Percentiles rank a stretch among this genome's conserved stretches.
These are phyloP conservation scores for Tolypocladium tropicale DNA, from an alignment of 2,329 filamentous ascomycete genomes.

Conservation along the genomic window DNA sequence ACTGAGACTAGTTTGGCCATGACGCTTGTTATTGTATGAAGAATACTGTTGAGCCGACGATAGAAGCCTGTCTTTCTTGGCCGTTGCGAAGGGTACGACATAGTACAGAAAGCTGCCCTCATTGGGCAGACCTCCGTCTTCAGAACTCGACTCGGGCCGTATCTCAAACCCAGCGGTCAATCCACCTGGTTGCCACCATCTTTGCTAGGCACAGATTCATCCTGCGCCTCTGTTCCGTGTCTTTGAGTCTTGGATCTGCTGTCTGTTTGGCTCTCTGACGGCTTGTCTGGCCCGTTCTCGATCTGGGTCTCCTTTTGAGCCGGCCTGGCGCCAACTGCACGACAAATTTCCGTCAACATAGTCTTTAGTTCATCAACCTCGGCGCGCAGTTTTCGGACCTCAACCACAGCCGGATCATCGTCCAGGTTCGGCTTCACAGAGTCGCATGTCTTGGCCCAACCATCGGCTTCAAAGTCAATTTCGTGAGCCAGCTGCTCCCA, in stretches of 20 bases:
- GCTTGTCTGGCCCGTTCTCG: conserved; percentile 1
- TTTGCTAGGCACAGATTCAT: neutral
- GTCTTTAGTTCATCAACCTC: conserved; percentile 49
- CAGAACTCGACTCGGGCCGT: too few relatives aligned
- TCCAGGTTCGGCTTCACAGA: conserved; percentile 73
- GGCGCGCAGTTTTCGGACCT: conserved; percentile 48
- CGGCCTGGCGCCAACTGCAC: conserved; percentile 9
- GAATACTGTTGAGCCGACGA: neutral
- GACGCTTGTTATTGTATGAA: neutral
- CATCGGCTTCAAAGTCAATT: conserved; percentile 71
- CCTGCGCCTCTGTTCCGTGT: neutral
- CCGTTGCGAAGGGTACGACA: too few relatives aligned
- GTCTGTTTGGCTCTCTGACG: conserved; percentile 4
- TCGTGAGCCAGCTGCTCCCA: conserved; percentile 77
- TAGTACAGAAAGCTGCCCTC: neutral
- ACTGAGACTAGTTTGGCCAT: too few relatives aligned
- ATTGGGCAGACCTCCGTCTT: neutral
- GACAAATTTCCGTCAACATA: conserved; percentile 26
- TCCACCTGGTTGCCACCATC: neutral
- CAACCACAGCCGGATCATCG: conserved; percentile 63
- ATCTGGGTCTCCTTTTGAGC: neutral
- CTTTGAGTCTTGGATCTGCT: neutral
- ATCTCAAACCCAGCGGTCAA: too few relatives aligned
- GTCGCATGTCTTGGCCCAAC: conserved; percentile 74
- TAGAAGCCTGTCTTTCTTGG: neutral